Base-by-base conservation (phyloP, 1,284 basidiomycete genomes). In the Singerocomus inundabilis region DNA sequence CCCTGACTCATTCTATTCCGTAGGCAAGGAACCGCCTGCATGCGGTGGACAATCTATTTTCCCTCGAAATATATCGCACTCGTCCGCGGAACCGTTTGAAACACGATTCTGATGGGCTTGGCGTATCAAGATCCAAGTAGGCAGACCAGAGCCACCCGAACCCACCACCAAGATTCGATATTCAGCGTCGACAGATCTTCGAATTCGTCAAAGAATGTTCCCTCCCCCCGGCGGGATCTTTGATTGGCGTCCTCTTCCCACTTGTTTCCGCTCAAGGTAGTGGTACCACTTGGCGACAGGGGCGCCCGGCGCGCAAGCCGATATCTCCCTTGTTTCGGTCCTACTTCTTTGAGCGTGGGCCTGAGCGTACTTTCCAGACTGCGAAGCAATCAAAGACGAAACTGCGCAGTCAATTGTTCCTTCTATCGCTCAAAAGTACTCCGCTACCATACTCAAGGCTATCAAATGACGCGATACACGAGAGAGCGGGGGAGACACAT, bases 71-170 rank as follows among this genome's bases (percentile, higher is more conserved):
- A 46, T 10, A 1, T 46, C 4, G 13, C 15, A 3, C 26, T 25
- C n/a, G 32, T 35, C 47, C 47, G 47, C 46, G 47, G 47, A 16
- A 9, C n/a, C 2, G 13, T 25, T 28, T 48, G 47, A 49, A 48
- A 48, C 45, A 29, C 13, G 18, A 4, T 6, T 12, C 13, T 47
- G 44, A 12, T 10, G 10, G 9, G 24, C 15, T 6, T 6, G 11
- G 8, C 8, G 26, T 21, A 38, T 35, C 21, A 21, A 26, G 46
- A 48, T 49, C 46, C 12, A 4, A 31, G 16, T 31, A 4, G 12
- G 11, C 18, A 34, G n/a, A 18, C 26, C 4, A 24, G 15, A 43
- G 24, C 21, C 15, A 24, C 25, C 5, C 43, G 12, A 8, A 16
- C 31, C 31, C n/a, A 12, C 32, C 26, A n/a, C n/a, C 24, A 37